Evolutionary conservation across 768 basidiomycete species (phyloP), one percentile per base, ranked within the genome.

Genomic region (Psilocybe tampanensis): DNA sequence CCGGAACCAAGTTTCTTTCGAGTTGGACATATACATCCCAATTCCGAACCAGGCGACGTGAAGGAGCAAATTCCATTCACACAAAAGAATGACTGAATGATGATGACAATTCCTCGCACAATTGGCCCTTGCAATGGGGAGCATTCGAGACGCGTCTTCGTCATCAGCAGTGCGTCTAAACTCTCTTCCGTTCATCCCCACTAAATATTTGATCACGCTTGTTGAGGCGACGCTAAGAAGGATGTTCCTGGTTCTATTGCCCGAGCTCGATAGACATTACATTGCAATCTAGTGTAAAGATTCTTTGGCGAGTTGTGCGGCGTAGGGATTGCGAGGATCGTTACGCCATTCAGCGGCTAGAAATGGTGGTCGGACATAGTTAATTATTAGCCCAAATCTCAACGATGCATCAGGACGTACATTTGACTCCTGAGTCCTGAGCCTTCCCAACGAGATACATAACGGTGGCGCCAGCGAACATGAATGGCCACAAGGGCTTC

Each of bases 321-420:
- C 88, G 72, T 92, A 90, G 34, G 91, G 92, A 80, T 94, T 94
- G 68, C 85, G 85, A 32, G 91, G 84, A 70, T 93, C 89, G 64
- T 85, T 86, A 62, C 84, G 83, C 70, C 82, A 92, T 66, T 79
- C 72, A 60, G 82, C 81, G 57, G 89, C 90, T 54, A n/a, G 4
- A 39, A 39, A 9, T 21, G 51, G 49, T 41, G 60, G n/a, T n/a
- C n/a, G n/a, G n/a, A 57, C 56, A 49, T 55, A 42, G 24, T 48
- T 24, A 47, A 9, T 1, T 17, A 33, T 29, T 4, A n/a, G 29
- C 32, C 19, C 23, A 41, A 8, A n/a, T 24, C 22, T 2, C 17
- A 52, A 19, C 21, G 45, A 5, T 29, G 26, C 26, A 59, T 22
- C 33, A 4, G 18, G 18, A 86, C 92, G 68, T 70, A 94, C 92